These are phyloP conservation scores for Chlorella sorokiniana DNA, from an alignment of 139 green algal genomes.

Conservation along the genomic window DNA sequence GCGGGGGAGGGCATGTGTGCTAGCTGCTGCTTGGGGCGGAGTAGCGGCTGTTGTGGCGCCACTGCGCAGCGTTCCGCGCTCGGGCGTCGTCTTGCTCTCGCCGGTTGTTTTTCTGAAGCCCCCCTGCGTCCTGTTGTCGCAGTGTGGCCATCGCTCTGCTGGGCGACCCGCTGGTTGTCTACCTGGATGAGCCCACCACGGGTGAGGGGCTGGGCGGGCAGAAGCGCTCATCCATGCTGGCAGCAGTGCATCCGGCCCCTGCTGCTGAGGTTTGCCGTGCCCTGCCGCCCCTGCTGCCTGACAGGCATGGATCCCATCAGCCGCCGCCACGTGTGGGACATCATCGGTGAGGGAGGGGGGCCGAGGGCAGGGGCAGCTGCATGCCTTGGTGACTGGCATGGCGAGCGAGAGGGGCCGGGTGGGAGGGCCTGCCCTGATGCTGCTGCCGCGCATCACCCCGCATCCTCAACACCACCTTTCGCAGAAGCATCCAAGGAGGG, in stretches of 20 bases:
- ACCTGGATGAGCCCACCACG: conserved; percentile 94
- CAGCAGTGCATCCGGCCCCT: neutral
- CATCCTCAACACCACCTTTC: neutral
- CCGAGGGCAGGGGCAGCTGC: too few relatives aligned
- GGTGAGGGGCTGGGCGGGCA: conserved; percentile 80
- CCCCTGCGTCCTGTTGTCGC: neutral
- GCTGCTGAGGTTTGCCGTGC: too few relatives aligned
- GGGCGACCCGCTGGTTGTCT: conserved; percentile 90
- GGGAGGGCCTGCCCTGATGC: neutral
- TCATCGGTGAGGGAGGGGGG: conserved; percentile 64
- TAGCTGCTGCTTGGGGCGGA: neutral
- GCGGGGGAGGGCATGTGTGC: neutral
- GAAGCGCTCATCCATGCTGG: neutral
- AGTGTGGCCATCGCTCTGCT: conserved; percentile 90
- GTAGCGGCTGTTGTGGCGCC: too few relatives aligned
- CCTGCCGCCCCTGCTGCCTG: too few relatives aligned
- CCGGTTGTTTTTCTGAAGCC: neutral
- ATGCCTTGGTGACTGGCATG: neutral
- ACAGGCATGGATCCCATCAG: conserved; percentile 93
- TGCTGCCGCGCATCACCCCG: neutral
- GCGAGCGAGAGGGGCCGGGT: neutral
- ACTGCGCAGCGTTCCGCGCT: too few relatives aligned
- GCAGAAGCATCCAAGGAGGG: conserved; percentile 44
- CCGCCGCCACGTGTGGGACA: conserved; percentile 92
- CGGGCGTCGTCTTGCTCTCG: neutral